These are phyloP conservation scores for Phialocephala subalpina DNA, from an alignment of 2,329 filamentous ascomycete genomes.

Conservation along the genomic window DNA sequence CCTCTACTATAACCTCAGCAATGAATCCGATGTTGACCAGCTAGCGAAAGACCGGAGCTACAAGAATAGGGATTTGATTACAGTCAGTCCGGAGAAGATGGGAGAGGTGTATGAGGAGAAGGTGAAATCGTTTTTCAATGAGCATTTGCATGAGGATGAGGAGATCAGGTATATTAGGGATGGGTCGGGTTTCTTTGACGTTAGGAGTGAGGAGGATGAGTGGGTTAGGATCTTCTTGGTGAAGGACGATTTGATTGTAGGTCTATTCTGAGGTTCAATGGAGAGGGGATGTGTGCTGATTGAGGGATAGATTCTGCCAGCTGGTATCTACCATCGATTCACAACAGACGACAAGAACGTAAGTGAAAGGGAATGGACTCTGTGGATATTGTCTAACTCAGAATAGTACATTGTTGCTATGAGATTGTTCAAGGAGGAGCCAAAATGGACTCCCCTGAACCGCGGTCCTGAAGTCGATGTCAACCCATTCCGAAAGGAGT, in stretches of 20 bases:
- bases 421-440: conserved; percentile 97
- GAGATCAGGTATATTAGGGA: conserved; percentile 95
- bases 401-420: conserved; percentile 90
- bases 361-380: conserved; percentile 49
- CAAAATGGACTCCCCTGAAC: conserved; percentile 97
- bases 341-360: conserved; percentile 94
- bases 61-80: conserved; percentile 94
- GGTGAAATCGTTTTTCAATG: conserved; percentile 91
- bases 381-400: conserved; percentile 20
- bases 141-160: conserved; percentile 98
- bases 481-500: conserved; percentile 82
- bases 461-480: conserved; percentile 77
- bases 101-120: conserved; percentile 90
- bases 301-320: conserved; percentile 72
- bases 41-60: conserved; percentile 82
- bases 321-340: conserved; percentile 97
- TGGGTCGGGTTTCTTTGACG: conserved; percentile 92
- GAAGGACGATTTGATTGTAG: conserved; percentile 81
- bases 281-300: conserved; percentile 24
- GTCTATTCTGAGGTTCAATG: conserved; percentile 15
- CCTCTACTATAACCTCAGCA: conserved; percentile 74
- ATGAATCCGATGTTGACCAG: conserved; percentile 72
- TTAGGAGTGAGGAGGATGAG: conserved; percentile 80
- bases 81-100: conserved; percentile 85
- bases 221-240: conserved; percentile 89